Evolutionary conservation across 495 filamentous ascomycete genomes (phyloP), one percentile per base, ranked within the genome.

Genomic region (Collariella sp.): DNA sequence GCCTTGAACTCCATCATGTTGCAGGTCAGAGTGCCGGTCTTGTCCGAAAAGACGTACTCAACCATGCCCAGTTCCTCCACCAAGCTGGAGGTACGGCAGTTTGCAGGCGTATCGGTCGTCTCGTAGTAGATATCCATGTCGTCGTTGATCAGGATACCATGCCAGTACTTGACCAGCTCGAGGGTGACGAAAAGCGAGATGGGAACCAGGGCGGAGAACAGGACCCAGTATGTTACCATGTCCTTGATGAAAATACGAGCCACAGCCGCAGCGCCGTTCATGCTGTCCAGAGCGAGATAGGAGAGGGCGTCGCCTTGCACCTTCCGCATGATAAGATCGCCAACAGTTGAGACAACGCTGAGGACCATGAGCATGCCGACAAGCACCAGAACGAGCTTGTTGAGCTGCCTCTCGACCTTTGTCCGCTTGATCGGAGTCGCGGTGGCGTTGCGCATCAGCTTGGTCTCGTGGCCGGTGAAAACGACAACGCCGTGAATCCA

Each of bases 1-100:
- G 96, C 88, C 67, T 88, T 89, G 68, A 96, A 99, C 69, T 97
- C 94, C 94, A 99, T 99, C 80, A 86, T 83, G 68, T 99, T 99
- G 72, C 91, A 95, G 23, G 94, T 99, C 61, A 99, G 72, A n/a
- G 94, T 99, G 33, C 94, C 94, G 7, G 94, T 99, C 75, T 99
- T 98, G 71, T 99, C 94, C 2, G 90, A 96, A 69, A 99, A 99
- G 47, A 97, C 91, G 64, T 93, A 99, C 62, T 96, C 93, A 54
- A 99, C 93, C 77, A 97, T 95, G 42, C 94, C 94, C 23, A 99
- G 72, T 67, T 99, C 94, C 71, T 99, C 94, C 10, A 99, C 94
- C 59, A 99, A 76, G 60, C 89, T 95, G 0, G 90, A 96, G 2
- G 94, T 99, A 35, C 94, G 82, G 70, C 94, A 99, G 53, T 90